Conservation (phyloP, 257 asterid species). For the Solanum pennellii region DNA sequence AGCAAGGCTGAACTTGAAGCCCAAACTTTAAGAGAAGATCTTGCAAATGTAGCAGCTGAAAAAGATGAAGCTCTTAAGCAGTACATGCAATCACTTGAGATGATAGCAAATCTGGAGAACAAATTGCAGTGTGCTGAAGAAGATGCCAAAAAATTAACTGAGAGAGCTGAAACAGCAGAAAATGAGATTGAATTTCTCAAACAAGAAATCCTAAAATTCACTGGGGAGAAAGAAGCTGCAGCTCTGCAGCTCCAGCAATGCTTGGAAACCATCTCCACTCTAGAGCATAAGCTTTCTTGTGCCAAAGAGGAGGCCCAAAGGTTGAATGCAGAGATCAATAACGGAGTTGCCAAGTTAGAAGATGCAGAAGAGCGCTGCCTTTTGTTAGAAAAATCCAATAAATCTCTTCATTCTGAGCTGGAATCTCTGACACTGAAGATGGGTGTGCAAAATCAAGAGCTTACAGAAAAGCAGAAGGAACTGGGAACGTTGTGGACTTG, state of each 20-base stretch:
- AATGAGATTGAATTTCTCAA: constrained; percentile 59
- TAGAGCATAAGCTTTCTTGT: constrained; percentile 46
- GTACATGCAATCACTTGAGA: constrained; percentile 61
- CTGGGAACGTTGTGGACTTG: constrained; percentile 76
- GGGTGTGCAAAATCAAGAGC: constrained; percentile 73
- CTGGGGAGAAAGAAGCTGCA: constrained; percentile 61
- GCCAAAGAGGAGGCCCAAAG: constrained; percentile 56
- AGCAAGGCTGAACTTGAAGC: constrained; percentile 45
- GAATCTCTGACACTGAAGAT: constrained; percentile 65
- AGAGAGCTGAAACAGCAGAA: constrained; percentile 75
- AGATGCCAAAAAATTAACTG: constrained; percentile 39
- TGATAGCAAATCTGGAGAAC: constrained; percentile 69
- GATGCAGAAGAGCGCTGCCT: constrained; percentile 68
- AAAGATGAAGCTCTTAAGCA: constrained; percentile 72
- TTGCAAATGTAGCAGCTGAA: constrained; percentile 38
- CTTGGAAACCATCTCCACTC: constrained; percentile 45
- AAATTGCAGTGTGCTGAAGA: constrained; percentile 54
- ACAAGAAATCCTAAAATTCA: constrained; percentile 41
- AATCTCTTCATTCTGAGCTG: constrained; percentile 70
- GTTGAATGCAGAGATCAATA: constrained; percentile 52
- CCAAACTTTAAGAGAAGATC: constrained; percentile 36
- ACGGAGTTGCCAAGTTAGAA: constrained; percentile 51
- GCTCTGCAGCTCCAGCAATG: constrained; percentile 51
- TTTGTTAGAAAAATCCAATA: constrained; percentile 58
- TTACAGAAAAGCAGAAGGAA: constrained; percentile 84